Base-by-base conservation (phyloP, 805 yeast genomes). In the Candida vaughaniae region DNA sequence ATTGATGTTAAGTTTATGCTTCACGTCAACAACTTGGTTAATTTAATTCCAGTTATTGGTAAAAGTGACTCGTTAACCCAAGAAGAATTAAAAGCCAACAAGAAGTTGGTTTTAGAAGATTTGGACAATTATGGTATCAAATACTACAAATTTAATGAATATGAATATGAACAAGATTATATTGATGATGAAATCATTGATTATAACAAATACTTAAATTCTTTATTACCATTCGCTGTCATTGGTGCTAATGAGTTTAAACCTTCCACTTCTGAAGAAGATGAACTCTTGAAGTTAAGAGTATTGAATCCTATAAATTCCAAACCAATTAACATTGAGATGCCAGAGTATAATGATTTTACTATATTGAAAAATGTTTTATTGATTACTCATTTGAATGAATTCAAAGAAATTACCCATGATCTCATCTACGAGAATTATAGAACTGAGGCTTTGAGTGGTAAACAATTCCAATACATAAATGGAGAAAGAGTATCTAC, bases 361-460 rank as follows among this genome's bases (percentile, higher is more conserved):
- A 77, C 86, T 29, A 75, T 85, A 28, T 71, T 89, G 59, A 80
- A 89, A 58, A 87, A 86, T 53, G 78, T 89, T 3, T 66, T 89
- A 42, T 74, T 89, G 53, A 83, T 85, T 52, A 80, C 93, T 12
- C 96, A 88, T 63, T 73, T 89, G 61, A 82, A 82, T 56, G 96
- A 89, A 56, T 78, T 89, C 61, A 87, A 87, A 64, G 96, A 89
- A 52, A 73, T 77, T 53, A 89, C 97, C 6, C 95, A 85, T 58
- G 95, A 88, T 57, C 75, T 81, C 27, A 67, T 89, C 46, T 89
- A 89, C 60, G 97, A 89, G 61, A 82, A 80, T 56, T 89, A 89
- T 64, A 82, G 97, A 73, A 85, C 96, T 7, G 88, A 81, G 53
- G 89, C 90, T 12, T 73, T 85, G 45, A 79, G 87, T 19, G 82